Evolutionary conservation across 2,329 filamentous ascomycete species (phyloP).

Genomic region (Amylocarpus encephaloides): DNA sequence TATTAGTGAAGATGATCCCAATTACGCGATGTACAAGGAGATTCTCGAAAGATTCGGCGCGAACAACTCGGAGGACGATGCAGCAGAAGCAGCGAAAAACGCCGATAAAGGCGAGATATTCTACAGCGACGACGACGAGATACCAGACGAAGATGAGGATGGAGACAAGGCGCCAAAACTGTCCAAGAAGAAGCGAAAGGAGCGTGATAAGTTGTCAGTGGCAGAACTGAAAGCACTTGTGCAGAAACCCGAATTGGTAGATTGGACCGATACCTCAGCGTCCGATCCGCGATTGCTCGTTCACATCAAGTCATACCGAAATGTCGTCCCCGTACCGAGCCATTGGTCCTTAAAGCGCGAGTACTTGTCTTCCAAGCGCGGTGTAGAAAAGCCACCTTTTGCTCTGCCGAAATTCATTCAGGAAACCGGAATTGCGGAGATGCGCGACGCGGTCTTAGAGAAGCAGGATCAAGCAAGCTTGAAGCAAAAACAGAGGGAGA

Average conservation of each 20-base stretch:
- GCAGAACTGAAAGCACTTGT: slow-evolving; percentile 93
- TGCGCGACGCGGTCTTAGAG: slow-evolving; percentile 93
- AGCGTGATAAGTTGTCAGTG: slow-evolving; percentile 84
- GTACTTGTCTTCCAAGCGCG: slow-evolving; percentile 92
- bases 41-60: slow-evolving; percentile 76
- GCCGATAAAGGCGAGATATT: slow-evolving; percentile 80
- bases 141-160: slow-evolving; percentile 78
- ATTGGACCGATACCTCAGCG: slow-evolving; percentile 94
- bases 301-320: slow-evolving; percentile 90
- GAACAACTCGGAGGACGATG: slow-evolving; percentile 52
- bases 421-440: slow-evolving; percentile 94
- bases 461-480: slow-evolving; percentile 88
- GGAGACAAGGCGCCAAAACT: slow-evolving; percentile 59
- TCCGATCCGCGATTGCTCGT: slow-evolving; percentile 83
- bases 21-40: slow-evolving; percentile 76
- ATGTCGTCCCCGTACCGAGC: slow-evolving; percentile 86
- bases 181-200: slow-evolving; percentile 93
- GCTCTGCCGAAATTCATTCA: slow-evolving; percentile 92
- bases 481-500: slow-evolving; percentile 92
- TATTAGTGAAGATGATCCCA: slow-evolving; percentile 62
- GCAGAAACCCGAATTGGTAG: slow-evolving; percentile 84
- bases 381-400: slow-evolving; percentile 93
- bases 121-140: slow-evolving; percentile 77
- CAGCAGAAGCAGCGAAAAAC: slow-evolving; percentile 57
- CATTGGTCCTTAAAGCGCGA: slow-evolving; percentile 97